Evolutionary conservation across 768 basidiomycete species (phyloP), one percentile per base, ranked within the genome.

Genomic region (Suillus sp.): DNA sequence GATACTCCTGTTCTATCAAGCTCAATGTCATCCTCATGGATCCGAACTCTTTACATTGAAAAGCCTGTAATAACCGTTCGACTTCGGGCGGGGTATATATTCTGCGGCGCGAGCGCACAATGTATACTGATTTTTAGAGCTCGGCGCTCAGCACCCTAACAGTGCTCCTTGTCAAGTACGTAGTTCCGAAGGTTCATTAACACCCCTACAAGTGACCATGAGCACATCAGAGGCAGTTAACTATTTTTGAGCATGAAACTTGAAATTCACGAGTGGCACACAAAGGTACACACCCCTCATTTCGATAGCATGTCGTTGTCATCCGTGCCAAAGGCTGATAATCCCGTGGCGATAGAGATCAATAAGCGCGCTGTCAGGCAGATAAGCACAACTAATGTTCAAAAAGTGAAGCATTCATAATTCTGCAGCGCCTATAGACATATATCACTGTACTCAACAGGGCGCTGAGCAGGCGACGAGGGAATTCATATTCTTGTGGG

Each of bases 1-100:
- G 25, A 20, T 65, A 65, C 27, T 59, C 48, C 30, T 65, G 64
- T 63, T 59, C 45, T 62, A 63, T 34, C 34, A 62, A 63, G 54
- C 62, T n/a, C 60, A 32, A 30, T 53, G 30, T 20, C 18, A 53
- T 11, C 51, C 51, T 13, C 37, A 57, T 20, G 55, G 25, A 38
- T 57, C 16, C 14, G 22, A 4, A 37, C 9, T 27, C 8, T 16
- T 37, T 56, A 8, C 35, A 32, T 18, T 9, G 18, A 25, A 37
- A 37, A 4, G 22, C 30, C 22, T 56, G 48, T 10, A 9, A 30
- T 50, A 10, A 30, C 27, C 9, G 8, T 51, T 51, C 18, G 3
- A 51, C 50, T 27, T 27, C 16, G 10, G 20, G 10, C 9, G n/a
- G 50, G 18, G n/a, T 45, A 20, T 2, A 32, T 32, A 32, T 53